These are phyloP conservation scores for Neopestalotiopsis clavispora DNA, from an alignment of 2,329 filamentous ascomycete species.

Conservation along the genomic window DNA sequence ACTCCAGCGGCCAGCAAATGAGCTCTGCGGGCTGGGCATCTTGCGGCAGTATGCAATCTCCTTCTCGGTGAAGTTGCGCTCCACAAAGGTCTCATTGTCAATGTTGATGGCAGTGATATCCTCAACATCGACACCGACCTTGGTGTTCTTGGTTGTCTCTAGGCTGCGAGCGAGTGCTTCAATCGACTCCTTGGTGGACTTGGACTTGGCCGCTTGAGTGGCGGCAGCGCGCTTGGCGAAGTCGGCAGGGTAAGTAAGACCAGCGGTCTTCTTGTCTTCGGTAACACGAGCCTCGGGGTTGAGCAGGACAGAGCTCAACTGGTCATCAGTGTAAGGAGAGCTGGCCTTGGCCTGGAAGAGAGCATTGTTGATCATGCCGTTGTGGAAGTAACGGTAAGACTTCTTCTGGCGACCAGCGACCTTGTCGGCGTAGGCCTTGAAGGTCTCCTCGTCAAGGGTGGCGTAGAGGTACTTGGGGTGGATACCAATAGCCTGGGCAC, in stretches of 20 bases:
- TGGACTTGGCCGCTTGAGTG: constrained; percentile 49
- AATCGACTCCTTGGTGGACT: constrained; percentile 75
- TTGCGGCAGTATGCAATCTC: constrained; percentile 89
- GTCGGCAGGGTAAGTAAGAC: constrained; percentile 74
- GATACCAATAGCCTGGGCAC: constrained; percentile 94
- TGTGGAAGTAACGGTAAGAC: constrained; percentile 98
- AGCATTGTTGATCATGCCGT: constrained; percentile 96
- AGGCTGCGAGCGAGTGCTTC: constrained; percentile 74
- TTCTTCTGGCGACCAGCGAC: constrained; percentile 96
- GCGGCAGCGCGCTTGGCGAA: constrained; percentile 68
- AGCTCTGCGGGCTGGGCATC: constrained; percentile 80
- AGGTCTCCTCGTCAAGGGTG: constrained; percentile 86
- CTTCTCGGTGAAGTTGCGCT: constrained; percentile 87
- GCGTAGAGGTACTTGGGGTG: constrained; percentile 94
- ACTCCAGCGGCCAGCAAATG: constrained; percentile 94
- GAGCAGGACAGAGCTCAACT: constrained; percentile 86
- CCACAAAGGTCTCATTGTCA: constrained; percentile 89
- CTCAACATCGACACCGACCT: constrained; percentile 94
- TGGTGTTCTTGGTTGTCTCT: constrained; percentile 60
- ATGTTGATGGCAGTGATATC: constrained; percentile 87
- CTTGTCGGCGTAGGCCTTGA: constrained; percentile 82
- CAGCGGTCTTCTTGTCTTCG: constrained; percentile 83
- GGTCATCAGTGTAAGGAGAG: constrained; percentile 86
- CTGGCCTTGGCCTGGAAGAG: constrained; percentile 95
- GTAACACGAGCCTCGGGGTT: constrained; percentile 90